Conservation (phyloP, 352 stramenopile species). For the Phytophthora brassicae region DNA sequence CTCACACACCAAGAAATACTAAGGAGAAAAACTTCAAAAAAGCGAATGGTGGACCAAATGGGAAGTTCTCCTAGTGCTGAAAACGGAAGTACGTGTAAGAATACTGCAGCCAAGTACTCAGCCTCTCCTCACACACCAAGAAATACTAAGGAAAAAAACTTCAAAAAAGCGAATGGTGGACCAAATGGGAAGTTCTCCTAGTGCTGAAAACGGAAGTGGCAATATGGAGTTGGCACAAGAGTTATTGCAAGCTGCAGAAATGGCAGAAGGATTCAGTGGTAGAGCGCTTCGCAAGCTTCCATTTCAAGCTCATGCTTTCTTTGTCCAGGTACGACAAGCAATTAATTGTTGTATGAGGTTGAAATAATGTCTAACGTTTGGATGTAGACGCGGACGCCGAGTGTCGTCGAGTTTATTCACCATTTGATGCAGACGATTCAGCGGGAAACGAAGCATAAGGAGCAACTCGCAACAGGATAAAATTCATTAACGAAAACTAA, state of each 20-base stretch:
- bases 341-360: background rate
- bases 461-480: constrained; percentile 24
- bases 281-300: constrained; percentile 82
- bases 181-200: constrained; percentile 32
- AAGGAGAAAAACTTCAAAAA: constrained; percentile 30
- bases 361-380: constrained; percentile 9
- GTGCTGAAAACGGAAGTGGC: constrained; percentile 6
- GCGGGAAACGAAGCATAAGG: constrained; percentile 33
- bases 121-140: constrained; percentile 29
- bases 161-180: constrained; percentile 48
- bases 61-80: constrained; percentile 3
- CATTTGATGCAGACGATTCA: constrained; percentile 31
- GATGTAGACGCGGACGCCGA: constrained; percentile 22
- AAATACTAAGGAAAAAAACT: constrained; percentile 22
- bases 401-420: constrained; percentile 27
- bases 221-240: constrained; percentile 32
- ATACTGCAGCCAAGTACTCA: constrained; percentile 43
- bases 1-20: constrained; percentile 32
- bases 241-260: constrained; percentile 46
- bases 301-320: constrained; percentile 80
- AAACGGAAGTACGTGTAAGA: constrained; percentile 64
- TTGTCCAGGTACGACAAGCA: constrained; percentile 45
- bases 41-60: constrained; percentile 50
- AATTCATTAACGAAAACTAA: background rate
- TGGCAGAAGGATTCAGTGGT: constrained; percentile 69